Evolutionary conservation across 441 rosid genomes (phyloP).

Genomic region (Gossypium schwendimanii): DNA sequence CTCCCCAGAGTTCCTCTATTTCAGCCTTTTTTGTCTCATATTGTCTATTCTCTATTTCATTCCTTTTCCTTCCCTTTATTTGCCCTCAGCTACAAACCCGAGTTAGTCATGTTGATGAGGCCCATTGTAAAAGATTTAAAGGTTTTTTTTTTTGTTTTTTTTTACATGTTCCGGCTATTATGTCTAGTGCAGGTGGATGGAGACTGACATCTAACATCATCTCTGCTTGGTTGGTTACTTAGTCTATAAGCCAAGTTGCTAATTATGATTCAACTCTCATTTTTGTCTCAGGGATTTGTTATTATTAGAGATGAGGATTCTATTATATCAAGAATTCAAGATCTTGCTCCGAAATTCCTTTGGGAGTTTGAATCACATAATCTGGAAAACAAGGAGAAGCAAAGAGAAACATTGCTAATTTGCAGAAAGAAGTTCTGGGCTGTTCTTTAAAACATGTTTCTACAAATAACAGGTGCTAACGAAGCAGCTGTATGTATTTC

Average conservation of each 20-base stretch:
- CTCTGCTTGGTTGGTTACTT: background rate
- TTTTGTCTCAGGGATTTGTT: conserved; percentile 58
- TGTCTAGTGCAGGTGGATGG: background rate
- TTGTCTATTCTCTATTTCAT: background rate
- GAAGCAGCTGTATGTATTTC: background rate
- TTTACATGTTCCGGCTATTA: background rate
- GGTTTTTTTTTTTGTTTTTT: background rate
- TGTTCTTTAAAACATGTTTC: conserved; percentile 19
- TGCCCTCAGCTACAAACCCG: background rate
- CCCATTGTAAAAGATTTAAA: background rate
- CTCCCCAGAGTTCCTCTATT: background rate
- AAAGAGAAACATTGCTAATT: conserved; percentile 53
- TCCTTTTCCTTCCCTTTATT: background rate
- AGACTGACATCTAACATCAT: background rate
- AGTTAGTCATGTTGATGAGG: background rate
- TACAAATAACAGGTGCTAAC: background rate
- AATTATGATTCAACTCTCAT: background rate
- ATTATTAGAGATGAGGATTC: conserved; percentile 74
- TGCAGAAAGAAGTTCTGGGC: conserved; percentile 91
- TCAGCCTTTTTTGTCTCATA: background rate
- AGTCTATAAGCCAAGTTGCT: background rate
- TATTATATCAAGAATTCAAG: conserved; percentile 42
- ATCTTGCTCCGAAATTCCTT: conserved; percentile 59
- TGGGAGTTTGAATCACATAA: conserved; percentile 64
- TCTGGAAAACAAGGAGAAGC: conserved; percentile 49